Base-by-base conservation (phyloP, 495 filamentous ascomycete species). In the Lepraria neglecta region DNA sequence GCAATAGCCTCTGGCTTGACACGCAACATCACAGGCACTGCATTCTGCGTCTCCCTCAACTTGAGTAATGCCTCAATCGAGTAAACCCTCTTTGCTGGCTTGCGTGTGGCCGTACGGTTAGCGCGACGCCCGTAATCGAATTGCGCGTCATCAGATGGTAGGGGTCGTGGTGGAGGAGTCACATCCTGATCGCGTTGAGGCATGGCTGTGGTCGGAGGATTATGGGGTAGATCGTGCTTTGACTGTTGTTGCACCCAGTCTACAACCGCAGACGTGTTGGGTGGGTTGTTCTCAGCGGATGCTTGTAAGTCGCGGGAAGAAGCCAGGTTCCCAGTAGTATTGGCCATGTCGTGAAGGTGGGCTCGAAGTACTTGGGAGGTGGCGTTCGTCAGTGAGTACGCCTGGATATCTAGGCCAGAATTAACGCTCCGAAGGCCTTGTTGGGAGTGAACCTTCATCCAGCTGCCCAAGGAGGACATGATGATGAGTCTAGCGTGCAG, bases 1-100 rank as follows among this genome's bases (percentile, higher is more conserved):
- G 64, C 60, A 43, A 66, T 62, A 45, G 64, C 60, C 47, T 63
- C 64, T 44, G 64, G 60, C 30, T 56, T 66, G 33, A 66, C 61
- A 9, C 61, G 61, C 15, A 61, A 24, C 56, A 66, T 63, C 0
- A 66, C 64, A 19, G 60, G 51, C 15, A 66, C 54, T 1, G 53
- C 60, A 42, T 45, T 43, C 33, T 63, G 56, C 5, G 59, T 63
- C 14, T 57, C 55, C 21, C 46, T 52, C 42, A 59, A 59, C 15
- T n/a, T 54, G 19, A 66, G 46, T 42, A 66, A 44, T 24, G 64
- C 63, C 17, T 62, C 38, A 17, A 60, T 63, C 11, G 62, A 47
- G 31, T 66, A 66, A 19, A 61, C 31, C 15, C 42, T 43, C 44
- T 42, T 47, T 5, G 40, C 19, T 46, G 42, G 28, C 43, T 40